Conservation (phyloP, 805 yeast species). For the Suhomyces canberraensis region DNA sequence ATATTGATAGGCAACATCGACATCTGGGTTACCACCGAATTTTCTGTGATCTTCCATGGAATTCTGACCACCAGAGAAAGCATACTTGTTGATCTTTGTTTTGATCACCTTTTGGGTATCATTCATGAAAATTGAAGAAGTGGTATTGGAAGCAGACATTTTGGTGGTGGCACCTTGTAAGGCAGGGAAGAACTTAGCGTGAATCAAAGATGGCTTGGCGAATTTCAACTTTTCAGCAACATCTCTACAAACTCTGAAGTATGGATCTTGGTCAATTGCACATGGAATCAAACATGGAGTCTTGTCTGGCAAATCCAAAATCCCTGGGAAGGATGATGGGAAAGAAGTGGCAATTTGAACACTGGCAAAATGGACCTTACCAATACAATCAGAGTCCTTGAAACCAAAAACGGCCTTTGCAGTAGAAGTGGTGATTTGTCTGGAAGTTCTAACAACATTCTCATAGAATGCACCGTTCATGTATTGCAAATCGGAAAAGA, state of each 20-base stretch:
- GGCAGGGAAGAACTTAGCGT: constrained; percentile 97
- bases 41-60: constrained; percentile 87
- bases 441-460: constrained; percentile 85
- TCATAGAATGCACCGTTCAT: constrained; percentile 95
- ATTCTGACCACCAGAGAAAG: constrained; percentile 91
- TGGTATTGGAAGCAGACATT: constrained; percentile 93
- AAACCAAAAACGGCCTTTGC: constrained; percentile 97
- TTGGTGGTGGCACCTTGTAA: constrained; percentile 93
- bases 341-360: constrained; percentile 95
- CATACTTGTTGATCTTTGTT: constrained; percentile 93
- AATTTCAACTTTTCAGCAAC: constrained; percentile 92
- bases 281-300: constrained; percentile 97
- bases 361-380: constrained; percentile 91
- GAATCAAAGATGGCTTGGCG: constrained; percentile 87
- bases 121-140: constrained; percentile 90
- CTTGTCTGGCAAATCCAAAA: constrained; percentile 79
- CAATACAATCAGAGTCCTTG: constrained; percentile 91
- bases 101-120: constrained; percentile 90
- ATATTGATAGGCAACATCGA: constrained; percentile 94
- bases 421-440: constrained; percentile 95
- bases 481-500: constrained; percentile 87
- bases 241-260: constrained; percentile 95
- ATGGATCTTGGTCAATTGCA: constrained; percentile 99
- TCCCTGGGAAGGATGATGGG: constrained; percentile 93
- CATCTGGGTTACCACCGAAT: constrained; percentile 90